Evolutionary conservation across 1,284 basidiomycete genomes (phyloP).

Genomic region (Gastroboletus turbinatus): DNA sequence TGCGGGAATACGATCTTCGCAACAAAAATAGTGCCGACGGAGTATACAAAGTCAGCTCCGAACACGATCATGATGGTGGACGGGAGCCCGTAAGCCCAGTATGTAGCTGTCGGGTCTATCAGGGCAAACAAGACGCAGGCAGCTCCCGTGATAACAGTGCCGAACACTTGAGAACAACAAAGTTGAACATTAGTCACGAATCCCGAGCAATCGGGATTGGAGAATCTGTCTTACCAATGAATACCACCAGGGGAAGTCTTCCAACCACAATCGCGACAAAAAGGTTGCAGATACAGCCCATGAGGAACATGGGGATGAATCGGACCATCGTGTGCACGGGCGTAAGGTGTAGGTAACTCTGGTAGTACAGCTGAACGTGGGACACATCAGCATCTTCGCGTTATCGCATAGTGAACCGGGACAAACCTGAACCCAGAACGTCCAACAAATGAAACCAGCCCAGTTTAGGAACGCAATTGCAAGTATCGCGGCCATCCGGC

Average conservation of each 20-base stretch:
- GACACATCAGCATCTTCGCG: constrained; percentile 7
- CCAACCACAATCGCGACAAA: constrained; percentile 63
- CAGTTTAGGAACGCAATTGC: constrained; percentile 63
- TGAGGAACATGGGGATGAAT: constrained; percentile 75
- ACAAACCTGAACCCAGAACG: constrained; percentile 50
- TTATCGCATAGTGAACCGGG: neutral
- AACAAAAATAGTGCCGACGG: constrained; percentile 74
- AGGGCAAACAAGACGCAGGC: constrained; percentile 76
- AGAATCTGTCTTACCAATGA: constrained; percentile 47
- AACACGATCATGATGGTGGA: constrained; percentile 70
- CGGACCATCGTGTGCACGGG: constrained; percentile 75
- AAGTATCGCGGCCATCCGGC: constrained; percentile 59
- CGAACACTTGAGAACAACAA: constrained; percentile 39
- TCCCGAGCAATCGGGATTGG: neutral
- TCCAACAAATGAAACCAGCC: constrained; percentile 53
- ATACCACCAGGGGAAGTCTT: constrained; percentile 52
- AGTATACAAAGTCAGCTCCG: constrained; percentile 80
- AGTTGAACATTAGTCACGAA: neutral
- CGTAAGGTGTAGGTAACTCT: constrained; percentile 53
- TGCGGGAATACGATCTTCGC: constrained; percentile 68
- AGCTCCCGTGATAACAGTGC: constrained; percentile 60
- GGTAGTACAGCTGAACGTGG: constrained; percentile 58
- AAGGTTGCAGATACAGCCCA: constrained; percentile 68
- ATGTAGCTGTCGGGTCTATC: constrained; percentile 58
- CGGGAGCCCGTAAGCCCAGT: constrained; percentile 84